Evolutionary conservation across 2,329 filamentous ascomycete genomes (phyloP).

Genomic region (Xylariales sp.): DNA sequence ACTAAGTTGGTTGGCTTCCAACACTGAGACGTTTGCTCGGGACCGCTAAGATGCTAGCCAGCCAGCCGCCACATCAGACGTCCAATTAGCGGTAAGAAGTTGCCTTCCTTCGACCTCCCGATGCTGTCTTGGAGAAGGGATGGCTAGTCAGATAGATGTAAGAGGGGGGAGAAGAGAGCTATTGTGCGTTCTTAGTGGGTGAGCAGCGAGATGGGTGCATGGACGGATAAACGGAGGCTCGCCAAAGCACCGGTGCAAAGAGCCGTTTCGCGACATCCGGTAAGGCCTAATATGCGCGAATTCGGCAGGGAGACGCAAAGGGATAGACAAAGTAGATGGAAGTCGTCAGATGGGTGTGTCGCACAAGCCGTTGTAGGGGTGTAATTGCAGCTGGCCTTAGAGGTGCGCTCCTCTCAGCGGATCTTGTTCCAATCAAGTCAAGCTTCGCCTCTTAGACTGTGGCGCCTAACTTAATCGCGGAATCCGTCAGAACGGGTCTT

Average conservation of each 20-base stretch:
- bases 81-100: conserved; percentile 3
- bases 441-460: conserved; percentile 18
- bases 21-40: conserved; percentile 4
- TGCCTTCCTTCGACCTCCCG: too few species aligned
- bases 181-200: neutral
- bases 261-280: neutral
- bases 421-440: conserved; percentile 25
- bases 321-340: neutral
- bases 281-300: neutral
- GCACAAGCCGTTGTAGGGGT: conserved; percentile 7
- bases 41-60: conserved; percentile 2
- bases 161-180: neutral
- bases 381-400: neutral
- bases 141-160: neutral
- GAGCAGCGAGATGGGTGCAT: neutral
- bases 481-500: conserved; percentile 26
- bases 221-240: neutral
- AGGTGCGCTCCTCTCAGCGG: conserved; percentile 10
- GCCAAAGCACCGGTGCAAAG: neutral
- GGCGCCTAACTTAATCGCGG: conserved; percentile 21
- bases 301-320: neutral
- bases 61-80: conserved; percentile 1
- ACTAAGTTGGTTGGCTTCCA: conserved; percentile 3
- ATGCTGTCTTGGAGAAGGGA: too few species aligned
- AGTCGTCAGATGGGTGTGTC: conserved; percentile 4